A percentile compares a stretch with the other conserved stretches of the same genome.
Conservation (phyloP, 2,329 filamentous ascomycete species). For the Ceratocystis variospora region DNA sequence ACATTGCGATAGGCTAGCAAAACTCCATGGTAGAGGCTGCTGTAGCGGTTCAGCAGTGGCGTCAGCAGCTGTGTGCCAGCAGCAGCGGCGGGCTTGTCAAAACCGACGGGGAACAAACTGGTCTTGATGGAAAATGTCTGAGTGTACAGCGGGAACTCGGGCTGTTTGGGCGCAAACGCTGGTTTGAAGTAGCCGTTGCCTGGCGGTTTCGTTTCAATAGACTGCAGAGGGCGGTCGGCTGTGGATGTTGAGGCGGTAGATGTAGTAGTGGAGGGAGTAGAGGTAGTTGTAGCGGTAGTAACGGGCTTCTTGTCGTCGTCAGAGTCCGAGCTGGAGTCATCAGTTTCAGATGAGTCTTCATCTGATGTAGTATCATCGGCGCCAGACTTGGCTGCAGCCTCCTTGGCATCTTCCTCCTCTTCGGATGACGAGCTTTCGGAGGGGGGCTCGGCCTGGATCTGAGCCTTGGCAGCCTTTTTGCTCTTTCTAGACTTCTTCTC, state of each 20-base stretch:
- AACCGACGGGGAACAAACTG: conserved; percentile 56
- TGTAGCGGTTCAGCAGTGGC: conserved; percentile 63
- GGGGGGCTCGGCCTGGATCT: conserved; percentile 21
- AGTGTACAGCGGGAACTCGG: conserved; percentile 57
- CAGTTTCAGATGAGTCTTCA: conserved; percentile 21
- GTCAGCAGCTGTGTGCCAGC: conserved; percentile 61
- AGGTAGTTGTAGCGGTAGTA: conserved; percentile 22
- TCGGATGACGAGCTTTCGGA: conserved; percentile 4
- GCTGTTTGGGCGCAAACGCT: conserved; percentile 28
- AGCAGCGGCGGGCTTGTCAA: conserved; percentile 55
- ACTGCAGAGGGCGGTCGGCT: conserved; percentile 24
- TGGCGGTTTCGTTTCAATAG: conserved; percentile 23
- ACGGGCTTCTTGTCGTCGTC: conserved; percentile 24
- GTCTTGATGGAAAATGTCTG: conserved; percentile 73
- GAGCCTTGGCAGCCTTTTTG: conserved; percentile 23
- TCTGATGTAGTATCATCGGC: conserved; percentile 23
- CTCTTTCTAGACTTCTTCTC: conserved; percentile 21
- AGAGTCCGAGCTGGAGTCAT: conserved; percentile 15
- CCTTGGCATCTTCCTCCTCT: not conserved
- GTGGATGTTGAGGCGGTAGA: conserved; percentile 25
- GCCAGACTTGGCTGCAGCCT: conserved; percentile 23
- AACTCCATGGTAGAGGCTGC: conserved; percentile 58
- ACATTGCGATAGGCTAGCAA: conserved; percentile 60
- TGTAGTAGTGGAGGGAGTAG: conserved; percentile 21
- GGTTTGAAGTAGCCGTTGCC: conserved; percentile 28